phyloP scores from a whole-genome alignment of 1,139 yeast genomes.

The Blastobotrys elegans region DNA sequence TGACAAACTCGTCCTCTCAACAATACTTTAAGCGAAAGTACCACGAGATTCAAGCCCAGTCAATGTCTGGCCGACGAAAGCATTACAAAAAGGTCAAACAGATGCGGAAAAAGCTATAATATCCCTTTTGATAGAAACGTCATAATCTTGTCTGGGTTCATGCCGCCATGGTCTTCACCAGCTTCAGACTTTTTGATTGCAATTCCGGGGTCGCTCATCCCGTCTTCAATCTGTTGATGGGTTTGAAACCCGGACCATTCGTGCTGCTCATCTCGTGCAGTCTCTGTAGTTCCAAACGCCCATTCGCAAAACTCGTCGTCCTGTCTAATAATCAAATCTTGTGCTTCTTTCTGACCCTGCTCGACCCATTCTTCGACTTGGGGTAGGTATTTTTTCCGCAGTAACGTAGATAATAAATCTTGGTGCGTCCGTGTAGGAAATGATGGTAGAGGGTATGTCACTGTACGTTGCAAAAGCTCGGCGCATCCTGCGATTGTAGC shows the following conservation, averaged over 20 bases:
- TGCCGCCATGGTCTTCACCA: conserved; percentile 18
- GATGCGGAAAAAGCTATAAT: conserved; percentile 46
- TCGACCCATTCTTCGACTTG: conserved; percentile 86
- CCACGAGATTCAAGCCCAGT: conserved; percentile 66
- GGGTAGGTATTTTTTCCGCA: conserved; percentile 82
- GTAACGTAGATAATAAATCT: conserved; percentile 71
- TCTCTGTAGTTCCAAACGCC: conserved; percentile 53
- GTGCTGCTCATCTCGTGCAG: conserved; percentile 47
- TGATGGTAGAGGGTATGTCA: conserved; percentile 73
- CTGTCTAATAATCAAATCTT: conserved; percentile 25
- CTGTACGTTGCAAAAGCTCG: conserved; percentile 57
- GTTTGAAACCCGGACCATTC: conserved; percentile 60
- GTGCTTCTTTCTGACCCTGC: conserved; percentile 46
- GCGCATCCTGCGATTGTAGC: conserved; percentile 59
- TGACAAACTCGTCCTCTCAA: conserved; percentile 65
- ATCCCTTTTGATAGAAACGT: conserved; percentile 27
- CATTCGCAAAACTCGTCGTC: conserved; percentile 45
- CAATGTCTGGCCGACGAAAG: conserved; percentile 70
- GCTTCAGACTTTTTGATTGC: conserved; percentile 13
- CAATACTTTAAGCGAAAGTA: conserved; percentile 83
- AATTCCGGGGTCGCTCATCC: conserved; percentile 28
- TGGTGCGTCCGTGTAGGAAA: conserved; percentile 85
- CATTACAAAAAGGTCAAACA: conserved; percentile 62
- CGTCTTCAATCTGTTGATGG: conserved; percentile 46
- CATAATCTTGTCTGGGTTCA: conserved; percentile 30